Base-by-base conservation (phyloP, 2,329 filamentous ascomycete species). In the Alternaria sp. region DNA sequence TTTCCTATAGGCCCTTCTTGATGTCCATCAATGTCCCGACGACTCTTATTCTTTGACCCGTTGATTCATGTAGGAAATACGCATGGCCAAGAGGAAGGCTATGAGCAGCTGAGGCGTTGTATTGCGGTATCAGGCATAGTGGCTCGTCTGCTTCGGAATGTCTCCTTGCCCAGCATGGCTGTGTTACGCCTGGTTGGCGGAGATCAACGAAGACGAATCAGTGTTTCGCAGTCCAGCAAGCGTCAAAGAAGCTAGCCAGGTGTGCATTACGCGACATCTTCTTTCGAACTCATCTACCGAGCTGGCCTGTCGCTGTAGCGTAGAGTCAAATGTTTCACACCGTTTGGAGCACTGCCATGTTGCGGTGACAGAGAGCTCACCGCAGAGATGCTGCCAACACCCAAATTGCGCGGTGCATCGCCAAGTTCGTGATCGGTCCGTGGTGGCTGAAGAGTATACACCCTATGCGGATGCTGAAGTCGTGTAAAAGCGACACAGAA, bases 131-230 rank as follows among this genome's bases (percentile, higher is more conserved):
- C 26, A 53, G 20, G 57, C 26, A 23, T 44, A 59, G 58, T 62
- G 55, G 65, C 28, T 66, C 60, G 21, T 30, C 20, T 64, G 26
- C 41, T 41, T 62, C 54, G 50, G 47, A 60, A 53, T 49, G 43
- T 30, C 49, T 50, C 30, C 44, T 43, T 33, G 49, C 33, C 53
- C 44, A 59, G 55, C 53, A 64, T 61, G 58, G 62, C 58, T 59
- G 56, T 58, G 60, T 54, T 67, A 62, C 67, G 62, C 65, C 67
- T 63, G 28, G 57, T 58, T 47, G 58, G 62, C 55, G 45, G 44
- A 64, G 60, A 26, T 45, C 18, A 21, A 46, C 37, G 37, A 23
- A 46, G 56, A 46, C 64, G 55, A 64, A 60, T 56, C 59, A 45
- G 54, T 47, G 58, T 51, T 37, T 33, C 55, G 49, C 56, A 49